Evolutionary conservation across 2,329 filamentous ascomycete genomes (phyloP).

Genomic region (Elsinoe arachidis): DNA sequence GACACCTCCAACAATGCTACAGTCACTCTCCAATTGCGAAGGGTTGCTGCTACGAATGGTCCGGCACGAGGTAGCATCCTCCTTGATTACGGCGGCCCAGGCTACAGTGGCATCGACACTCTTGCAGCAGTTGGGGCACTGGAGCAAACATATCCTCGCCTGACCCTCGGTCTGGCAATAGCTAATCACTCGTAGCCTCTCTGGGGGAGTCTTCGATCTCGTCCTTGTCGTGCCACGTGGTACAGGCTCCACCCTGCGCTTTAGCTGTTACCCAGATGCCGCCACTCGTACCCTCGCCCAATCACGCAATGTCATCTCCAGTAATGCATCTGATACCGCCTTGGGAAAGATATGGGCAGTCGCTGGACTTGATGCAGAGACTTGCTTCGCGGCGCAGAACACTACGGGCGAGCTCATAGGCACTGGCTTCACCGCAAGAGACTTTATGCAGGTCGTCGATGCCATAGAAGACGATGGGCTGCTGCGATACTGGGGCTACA

Average conservation of each 20-base stretch:
- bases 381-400: constrained; percentile 15
- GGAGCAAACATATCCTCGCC: constrained; percentile 17
- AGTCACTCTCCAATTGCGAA: constrained; percentile 17
- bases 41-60: constrained; percentile 16
- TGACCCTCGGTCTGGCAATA: neutral
- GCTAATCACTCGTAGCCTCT: neutral
- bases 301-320: neutral
- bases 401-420: constrained; percentile 31
- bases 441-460: constrained; percentile 37
- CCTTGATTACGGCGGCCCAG: constrained; percentile 23
- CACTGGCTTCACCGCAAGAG: constrained; percentile 35
- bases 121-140: constrained; percentile 7
- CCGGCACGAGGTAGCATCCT: constrained; percentile 20
- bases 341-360: constrained; percentile 17
- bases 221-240: constrained; percentile 12
- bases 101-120: constrained; percentile 13
- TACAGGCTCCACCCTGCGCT: constrained; percentile 18
- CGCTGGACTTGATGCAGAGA: neutral
- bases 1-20: constrained; percentile 1
- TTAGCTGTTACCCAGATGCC: constrained; percentile 15
- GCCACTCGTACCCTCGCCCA: neutral
- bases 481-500: constrained; percentile 39
- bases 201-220: neutral
- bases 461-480: constrained; percentile 33
- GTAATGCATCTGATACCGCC: constrained; percentile 16